These are phyloP conservation scores for Tilletia setariae DNA, from an alignment of 1,284 basidiomycete genomes.

Conservation along the genomic window DNA sequence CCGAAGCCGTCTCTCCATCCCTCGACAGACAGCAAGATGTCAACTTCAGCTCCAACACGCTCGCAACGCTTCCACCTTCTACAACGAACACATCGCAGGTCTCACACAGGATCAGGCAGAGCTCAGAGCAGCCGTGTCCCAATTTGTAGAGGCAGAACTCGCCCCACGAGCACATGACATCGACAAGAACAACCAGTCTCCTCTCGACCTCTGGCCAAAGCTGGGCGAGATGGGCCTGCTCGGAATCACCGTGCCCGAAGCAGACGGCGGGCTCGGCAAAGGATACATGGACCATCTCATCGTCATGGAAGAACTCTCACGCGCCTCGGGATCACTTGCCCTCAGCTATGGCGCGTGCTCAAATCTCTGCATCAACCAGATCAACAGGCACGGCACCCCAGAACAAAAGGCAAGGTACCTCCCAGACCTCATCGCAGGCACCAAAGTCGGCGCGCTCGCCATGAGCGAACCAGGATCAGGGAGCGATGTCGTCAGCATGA, in stretches of 20 bases:
- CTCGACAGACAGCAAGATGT: no score
- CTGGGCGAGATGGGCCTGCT: constrained; percentile 45
- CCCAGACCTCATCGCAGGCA: constrained; percentile 73
- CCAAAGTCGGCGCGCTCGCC: constrained; percentile 82
- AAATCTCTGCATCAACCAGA: constrained; percentile 60
- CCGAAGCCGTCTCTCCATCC: no score
- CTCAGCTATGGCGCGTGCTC: constrained; percentile 86
- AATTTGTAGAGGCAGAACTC: constrained; percentile 33
- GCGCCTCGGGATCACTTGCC: constrained; percentile 82
- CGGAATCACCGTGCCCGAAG: constrained; percentile 43
- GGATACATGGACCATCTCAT: constrained; percentile 46
- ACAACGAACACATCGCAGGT: constrained; percentile 36
- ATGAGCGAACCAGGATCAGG: constrained; percentile 91
- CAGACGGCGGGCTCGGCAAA: constrained; percentile 38
- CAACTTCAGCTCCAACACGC: no score
- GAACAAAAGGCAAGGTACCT: constrained; percentile 84
- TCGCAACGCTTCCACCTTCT: constrained; percentile 24
- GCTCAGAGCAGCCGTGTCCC: constrained; percentile 35
- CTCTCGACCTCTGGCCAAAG: constrained; percentile 41
- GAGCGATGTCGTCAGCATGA: constrained; percentile 90
- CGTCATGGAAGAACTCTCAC: constrained; percentile 66
- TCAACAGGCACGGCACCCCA: constrained; percentile 79
- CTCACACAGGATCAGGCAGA: constrained; percentile 34
- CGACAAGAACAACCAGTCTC: constrained; percentile 34
- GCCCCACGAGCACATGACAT: constrained; percentile 30